Percentiles rank a stretch among this genome's conserved stretches.
Evolutionary conservation across 495 filamentous ascomycete genomes (phyloP).

Genomic region (Talaromyces proteolyticus): DNA sequence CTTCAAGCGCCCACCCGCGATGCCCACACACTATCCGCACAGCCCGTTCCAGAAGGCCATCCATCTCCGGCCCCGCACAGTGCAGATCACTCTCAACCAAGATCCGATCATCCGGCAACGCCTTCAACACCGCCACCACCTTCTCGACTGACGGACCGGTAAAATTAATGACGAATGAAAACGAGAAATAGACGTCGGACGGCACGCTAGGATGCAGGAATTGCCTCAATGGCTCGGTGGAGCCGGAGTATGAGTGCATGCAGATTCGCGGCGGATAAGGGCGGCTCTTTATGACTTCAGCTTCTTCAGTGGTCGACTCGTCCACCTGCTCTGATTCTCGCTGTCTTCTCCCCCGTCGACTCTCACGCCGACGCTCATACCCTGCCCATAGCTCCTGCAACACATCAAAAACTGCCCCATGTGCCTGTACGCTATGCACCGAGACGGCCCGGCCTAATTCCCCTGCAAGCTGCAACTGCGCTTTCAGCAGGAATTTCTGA

Average conservation of each 20-base stretch:
- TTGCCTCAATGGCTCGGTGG: slow-evolving; percentile 68
- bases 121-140: slow-evolving; percentile 60
- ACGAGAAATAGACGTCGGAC: slow-evolving; percentile 78
- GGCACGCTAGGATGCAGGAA: slow-evolving; percentile 73
- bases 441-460: slow-evolving; percentile 76
- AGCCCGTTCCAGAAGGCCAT: slow-evolving; percentile 67
- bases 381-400: slow-evolving; percentile 76
- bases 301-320: slow-evolving; percentile 27
- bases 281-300: slow-evolving; percentile 18
- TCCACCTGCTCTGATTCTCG: slow-evolving; percentile 22
- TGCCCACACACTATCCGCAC: slow-evolving; percentile 65
- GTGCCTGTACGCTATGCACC: slow-evolving; percentile 87
- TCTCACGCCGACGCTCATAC: slow-evolving; percentile 63
- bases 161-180: slow-evolving; percentile 81
- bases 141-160: slow-evolving; percentile 46
- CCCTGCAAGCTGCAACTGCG: slow-evolving; percentile 82
- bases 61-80: slow-evolving; percentile 77
- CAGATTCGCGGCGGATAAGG: slow-evolving; percentile 89
- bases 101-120: slow-evolving; percentile 69
- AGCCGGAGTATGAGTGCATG: slow-evolving; percentile 87
- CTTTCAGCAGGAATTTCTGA: slow-evolving; percentile 66
- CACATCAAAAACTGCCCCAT: slow-evolving; percentile 74
- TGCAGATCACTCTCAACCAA: slow-evolving; percentile 91
- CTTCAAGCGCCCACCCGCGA: slow-evolving; percentile 69
- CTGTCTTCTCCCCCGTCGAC: slow-evolving; percentile 52